A percentile compares a stretch with the other conserved stretches of the same genome.
These are phyloP conservation scores for Candida tropicalis DNA, from an alignment of 1,139 yeast genomes.

Conservation along the genomic window DNA sequence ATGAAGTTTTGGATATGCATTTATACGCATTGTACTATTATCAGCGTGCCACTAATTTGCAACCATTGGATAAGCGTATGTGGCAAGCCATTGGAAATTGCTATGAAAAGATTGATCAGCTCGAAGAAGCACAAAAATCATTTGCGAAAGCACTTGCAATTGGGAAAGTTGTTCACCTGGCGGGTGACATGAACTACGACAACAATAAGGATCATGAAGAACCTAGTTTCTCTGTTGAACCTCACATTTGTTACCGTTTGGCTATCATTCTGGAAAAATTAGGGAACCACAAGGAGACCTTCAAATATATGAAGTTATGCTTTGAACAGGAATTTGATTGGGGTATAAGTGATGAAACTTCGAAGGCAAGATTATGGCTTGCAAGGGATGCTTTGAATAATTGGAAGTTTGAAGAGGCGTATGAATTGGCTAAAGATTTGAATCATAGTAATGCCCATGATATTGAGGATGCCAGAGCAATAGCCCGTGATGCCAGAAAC, in stretches of 20 bases:
- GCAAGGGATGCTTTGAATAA: slow-evolving; percentile 67
- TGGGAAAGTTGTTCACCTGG: slow-evolving; percentile 31
- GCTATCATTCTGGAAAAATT: slow-evolving; percentile 68
- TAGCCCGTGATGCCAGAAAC: slow-evolving; percentile 71
- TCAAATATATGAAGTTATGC: slow-evolving; percentile 71
- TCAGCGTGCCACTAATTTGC: slow-evolving; percentile 86
- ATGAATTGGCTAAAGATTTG: slow-evolving; percentile 71
- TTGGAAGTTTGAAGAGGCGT: slow-evolving; percentile 67
- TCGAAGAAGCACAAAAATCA: slow-evolving; percentile 63
- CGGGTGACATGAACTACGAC: neutral
- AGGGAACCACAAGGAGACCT: slow-evolving; percentile 55
- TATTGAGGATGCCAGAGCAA: slow-evolving; percentile 84
- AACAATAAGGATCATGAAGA: slow-evolving; percentile 14
- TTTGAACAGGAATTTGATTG: slow-evolving; percentile 66
- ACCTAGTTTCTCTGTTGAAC: slow-evolving; percentile 31
- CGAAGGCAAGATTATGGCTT: slow-evolving; percentile 85
- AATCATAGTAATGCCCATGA: slow-evolving; percentile 81
- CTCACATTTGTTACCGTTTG: slow-evolving; percentile 62
- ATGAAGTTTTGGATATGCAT: slow-evolving; percentile 95
- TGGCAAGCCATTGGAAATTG: slow-evolving; percentile 97
- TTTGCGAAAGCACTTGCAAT: slow-evolving; percentile 60
- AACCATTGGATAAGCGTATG: slow-evolving; percentile 90
- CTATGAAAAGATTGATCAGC: slow-evolving; percentile 76
- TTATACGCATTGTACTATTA: slow-evolving; percentile 89
- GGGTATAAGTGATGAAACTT: slow-evolving; percentile 75